phyloP scores from a whole-genome alignment of 371 early-diverging fungal genomes.

The Furculomyces boomerangus region DNA sequence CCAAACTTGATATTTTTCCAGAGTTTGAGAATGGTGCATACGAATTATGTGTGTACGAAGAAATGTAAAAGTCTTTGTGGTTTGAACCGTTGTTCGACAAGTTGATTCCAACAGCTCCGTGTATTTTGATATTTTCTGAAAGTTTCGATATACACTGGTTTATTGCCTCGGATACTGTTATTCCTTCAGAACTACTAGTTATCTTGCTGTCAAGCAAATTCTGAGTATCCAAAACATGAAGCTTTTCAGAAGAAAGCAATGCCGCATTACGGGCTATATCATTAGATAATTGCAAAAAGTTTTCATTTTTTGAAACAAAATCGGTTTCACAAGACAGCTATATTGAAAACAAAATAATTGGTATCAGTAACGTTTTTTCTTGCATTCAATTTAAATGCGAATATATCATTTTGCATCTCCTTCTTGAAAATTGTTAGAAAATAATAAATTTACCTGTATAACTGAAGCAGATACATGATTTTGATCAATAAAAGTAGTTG shows the following conservation, averaged over 20 bases:
- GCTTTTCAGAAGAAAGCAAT: not conserved
- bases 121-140: conserved; percentile 71
- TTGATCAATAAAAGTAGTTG: conserved; percentile 41
- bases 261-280: conserved; percentile 36
- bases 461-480: conserved; percentile 32
- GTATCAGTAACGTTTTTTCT: not conserved
- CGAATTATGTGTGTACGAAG: not conserved
- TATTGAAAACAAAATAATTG: conserved; percentile 1
- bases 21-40: not conserved
- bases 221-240: not conserved
- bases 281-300: conserved; percentile 60
- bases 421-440: not conserved
- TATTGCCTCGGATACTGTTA: conserved; percentile 41
- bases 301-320: conserved; percentile 70
- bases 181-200: conserved; percentile 9
- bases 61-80: not conserved
- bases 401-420: not conserved
- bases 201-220: conserved; percentile 23
- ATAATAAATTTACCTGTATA: conserved; percentile 33
- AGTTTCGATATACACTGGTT: conserved; percentile 61
- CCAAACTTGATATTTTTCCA: conserved; percentile 20
- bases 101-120: conserved; percentile 33
- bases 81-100: not conserved
- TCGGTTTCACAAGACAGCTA: conserved; percentile 87
- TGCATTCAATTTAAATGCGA: not conserved